Evolutionary conservation across 768 basidiomycete genomes (phyloP), one percentile per base, ranked within the genome.

Genomic region (Leccinum subgranulosum): DNA sequence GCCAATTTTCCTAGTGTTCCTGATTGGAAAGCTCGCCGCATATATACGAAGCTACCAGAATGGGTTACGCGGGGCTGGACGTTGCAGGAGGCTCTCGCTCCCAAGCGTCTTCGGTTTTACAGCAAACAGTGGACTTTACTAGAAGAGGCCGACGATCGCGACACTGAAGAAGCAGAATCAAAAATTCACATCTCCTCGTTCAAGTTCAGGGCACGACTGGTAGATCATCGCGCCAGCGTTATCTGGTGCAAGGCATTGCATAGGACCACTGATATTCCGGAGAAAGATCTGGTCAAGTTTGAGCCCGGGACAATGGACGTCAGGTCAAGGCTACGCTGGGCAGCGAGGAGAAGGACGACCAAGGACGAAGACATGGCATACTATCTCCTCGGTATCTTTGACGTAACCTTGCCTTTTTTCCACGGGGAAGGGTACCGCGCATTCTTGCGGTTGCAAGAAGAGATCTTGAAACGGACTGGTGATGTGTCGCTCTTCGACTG

Each of bases 351-450:
- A 29, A 31, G 46, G 23, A 72, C 71, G 36, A 67, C 64, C 4
- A 64, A 66, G 28, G 56, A 65, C 21, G 71, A 72, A 43, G 71
- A 73, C 36, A 64, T 59, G 59, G 63, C 70, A 10, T 73, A 73
- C 54, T 72, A 65, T 47, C 62, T 73, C 11, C 60, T 72, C 10
- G 70, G 68, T 6, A 56, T 73, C 28, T 69, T 72, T 41, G 68
- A 72, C 21, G 55, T 71, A 51, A 64, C 54, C 51, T 34, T 72
- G 55, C 63, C 72, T 4, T 60, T 61, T 2, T 52, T 63, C 31
- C 71, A 72, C 15, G 71, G 71, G 14, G 72, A 72, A 53, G 64
- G 68, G 0, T 27, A 29, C 19, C 64, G 62, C 29, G 72, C 71
- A 9, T 72, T 72, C 55, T 54, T 60, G 51, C 64, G 71, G 25